Percentiles rank a stretch among this genome's conserved stretches.
Evolutionary conservation across 345 rosid species (phyloP).

Genomic region (Conringia planisiliqua): DNA sequence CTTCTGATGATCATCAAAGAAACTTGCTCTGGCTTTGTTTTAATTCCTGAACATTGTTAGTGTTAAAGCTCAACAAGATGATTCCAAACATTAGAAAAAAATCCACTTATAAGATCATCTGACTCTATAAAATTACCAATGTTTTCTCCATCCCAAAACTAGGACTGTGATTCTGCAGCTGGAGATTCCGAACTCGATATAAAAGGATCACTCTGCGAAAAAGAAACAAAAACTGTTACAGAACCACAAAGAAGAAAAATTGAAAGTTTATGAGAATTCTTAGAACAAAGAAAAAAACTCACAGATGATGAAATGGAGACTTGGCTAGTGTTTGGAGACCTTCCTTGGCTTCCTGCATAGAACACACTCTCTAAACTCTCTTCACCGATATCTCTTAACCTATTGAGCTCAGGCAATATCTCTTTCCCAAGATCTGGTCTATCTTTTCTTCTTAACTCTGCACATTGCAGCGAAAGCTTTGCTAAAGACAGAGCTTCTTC

Average conservation of each 20-base stretch:
- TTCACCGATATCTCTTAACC: slow-evolving; percentile 62
- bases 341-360: slow-evolving; percentile 17
- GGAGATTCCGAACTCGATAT: slow-evolving; percentile 13
- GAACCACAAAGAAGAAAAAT: background rate
- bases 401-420: slow-evolving; percentile 57
- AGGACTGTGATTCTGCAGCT: slow-evolving; percentile 18
- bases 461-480: slow-evolving; percentile 58
- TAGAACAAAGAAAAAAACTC: slow-evolving; percentile 17
- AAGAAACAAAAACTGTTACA: background rate
- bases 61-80: background rate
- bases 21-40: background rate
- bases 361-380: slow-evolving; percentile 38
- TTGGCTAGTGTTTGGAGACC: slow-evolving; percentile 37
- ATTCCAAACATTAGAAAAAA: background rate
- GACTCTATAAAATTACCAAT: background rate
- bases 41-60: background rate
- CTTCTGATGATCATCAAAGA: background rate
- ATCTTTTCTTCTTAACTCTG: slow-evolving; percentile 84
- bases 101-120: background rate
- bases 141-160: background rate
- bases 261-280: background rate
- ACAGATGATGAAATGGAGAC: slow-evolving; percentile 42
- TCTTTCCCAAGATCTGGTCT: slow-evolving; percentile 79
- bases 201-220: slow-evolving; percentile 26
- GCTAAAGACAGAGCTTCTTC: slow-evolving; percentile 61